Conservation (phyloP, 116 monocot genomes). For the Cymodocea nodosa region DNA sequence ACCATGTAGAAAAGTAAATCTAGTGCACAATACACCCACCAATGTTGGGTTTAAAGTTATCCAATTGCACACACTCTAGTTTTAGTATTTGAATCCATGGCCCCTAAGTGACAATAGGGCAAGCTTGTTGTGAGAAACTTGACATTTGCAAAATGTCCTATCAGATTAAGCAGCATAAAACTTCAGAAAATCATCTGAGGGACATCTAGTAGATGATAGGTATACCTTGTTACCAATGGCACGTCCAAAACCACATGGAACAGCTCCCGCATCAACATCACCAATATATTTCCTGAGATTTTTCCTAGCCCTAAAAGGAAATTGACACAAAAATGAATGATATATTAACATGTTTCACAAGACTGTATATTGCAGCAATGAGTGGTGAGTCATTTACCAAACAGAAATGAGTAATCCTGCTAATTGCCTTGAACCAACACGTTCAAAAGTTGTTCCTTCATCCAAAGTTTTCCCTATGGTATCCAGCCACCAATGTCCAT, state of each 20-base stretch:
- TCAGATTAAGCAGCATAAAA: too few relatives aligned
- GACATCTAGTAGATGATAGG: background rate
- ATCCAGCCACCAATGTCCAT: conserved; percentile 96
- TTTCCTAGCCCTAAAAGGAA: conserved; percentile 56
- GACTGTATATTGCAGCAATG: too few relatives aligned
- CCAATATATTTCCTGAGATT: conserved; percentile 64
- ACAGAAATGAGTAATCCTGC: conserved; percentile 80
- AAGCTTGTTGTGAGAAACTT: too few relatives aligned
- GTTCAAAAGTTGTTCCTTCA: conserved; percentile 81
- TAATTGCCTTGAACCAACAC: conserved; percentile 89
- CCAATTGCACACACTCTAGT: too few relatives aligned
- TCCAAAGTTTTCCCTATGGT: conserved; percentile 73
- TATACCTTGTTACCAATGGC: conserved; percentile 91
- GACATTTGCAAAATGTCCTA: too few relatives aligned
- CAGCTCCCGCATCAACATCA: conserved; percentile 92
- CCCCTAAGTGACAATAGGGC: too few relatives aligned
- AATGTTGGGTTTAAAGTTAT: too few relatives aligned
- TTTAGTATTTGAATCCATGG: too few relatives aligned
- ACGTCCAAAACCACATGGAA: conserved; percentile 86
- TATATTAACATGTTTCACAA: background rate
- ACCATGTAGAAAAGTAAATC: too few relatives aligned
- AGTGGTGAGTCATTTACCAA: conserved; percentile 32
- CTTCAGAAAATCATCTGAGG: too few relatives aligned
- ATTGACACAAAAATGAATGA: background rate
- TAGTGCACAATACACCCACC: too few relatives aligned